Percentiles rank a stretch among this genome's conserved stretches.
phyloP scores from a whole-genome alignment of 352 stramenopile genomes.

The Ophiocytium majus region DNA sequence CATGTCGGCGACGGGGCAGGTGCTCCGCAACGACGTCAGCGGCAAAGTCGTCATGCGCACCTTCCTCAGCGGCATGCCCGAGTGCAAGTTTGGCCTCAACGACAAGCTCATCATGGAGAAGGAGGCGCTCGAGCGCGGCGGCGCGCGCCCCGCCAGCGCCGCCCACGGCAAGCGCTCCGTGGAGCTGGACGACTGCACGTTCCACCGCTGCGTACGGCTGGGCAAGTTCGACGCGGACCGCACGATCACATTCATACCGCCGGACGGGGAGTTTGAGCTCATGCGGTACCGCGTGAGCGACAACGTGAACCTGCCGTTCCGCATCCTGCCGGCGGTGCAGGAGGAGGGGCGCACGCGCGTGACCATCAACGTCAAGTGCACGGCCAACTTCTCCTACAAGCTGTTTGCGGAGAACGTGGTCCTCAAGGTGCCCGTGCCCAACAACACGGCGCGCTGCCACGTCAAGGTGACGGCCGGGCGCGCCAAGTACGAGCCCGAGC shows the following conservation, averaged over 20 bases:
- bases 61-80: slow-evolving; percentile 91
- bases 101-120: slow-evolving; percentile 98
- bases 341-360: slow-evolving; percentile 73
- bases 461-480: slow-evolving; percentile 77
- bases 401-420: slow-evolving; percentile 94
- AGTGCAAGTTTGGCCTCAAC: slow-evolving; percentile 98
- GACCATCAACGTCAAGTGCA: slow-evolving; percentile 78
- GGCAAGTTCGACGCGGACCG: slow-evolving; percentile 96
- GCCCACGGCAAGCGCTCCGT: slow-evolving; percentile 64
- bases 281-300: slow-evolving; percentile 89
- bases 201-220: slow-evolving; percentile 92
- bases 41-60: slow-evolving; percentile 98
- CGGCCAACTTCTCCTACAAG: slow-evolving; percentile 90
- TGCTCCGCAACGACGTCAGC: slow-evolving; percentile 69
- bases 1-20: slow-evolving; percentile 70
- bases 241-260: slow-evolving; percentile 96
- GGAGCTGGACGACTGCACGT: slow-evolving; percentile 97
- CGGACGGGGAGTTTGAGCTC: slow-evolving; percentile 96
- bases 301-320: slow-evolving; percentile 97
- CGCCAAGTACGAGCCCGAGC: slow-evolving; percentile 94
- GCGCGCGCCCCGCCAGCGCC: slow-evolving; percentile 31
- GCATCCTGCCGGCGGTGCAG: slow-evolving; percentile 93
- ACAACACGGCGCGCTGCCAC: slow-evolving; percentile 90
- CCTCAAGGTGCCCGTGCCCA: slow-evolving; percentile 88
- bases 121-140: slow-evolving; percentile 60